Evolutionary conservation across 768 basidiomycete genomes (phyloP), one percentile per base, ranked within the genome.

Genomic region (Lactifluus volemus): DNA sequence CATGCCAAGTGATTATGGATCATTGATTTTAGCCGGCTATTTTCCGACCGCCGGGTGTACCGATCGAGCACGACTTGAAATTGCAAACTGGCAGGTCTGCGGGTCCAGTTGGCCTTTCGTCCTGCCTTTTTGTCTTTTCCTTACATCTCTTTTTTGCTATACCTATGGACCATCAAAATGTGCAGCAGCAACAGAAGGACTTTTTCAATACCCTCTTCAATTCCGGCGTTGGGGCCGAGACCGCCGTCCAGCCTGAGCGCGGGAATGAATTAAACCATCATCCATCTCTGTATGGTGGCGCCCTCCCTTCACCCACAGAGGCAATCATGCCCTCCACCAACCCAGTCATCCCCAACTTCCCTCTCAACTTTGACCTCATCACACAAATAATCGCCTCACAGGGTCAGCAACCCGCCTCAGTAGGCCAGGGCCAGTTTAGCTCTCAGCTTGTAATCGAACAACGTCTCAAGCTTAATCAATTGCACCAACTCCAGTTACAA

Each of bases 401-500:
- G 60, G 76, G 62, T 52, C 63, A 67, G 50, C 63, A 48, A 38
- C 12, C 59, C 15, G 39, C 55, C 32, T 48, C 73, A 65, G 39
- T 69, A 63, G 5, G 68, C 70, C 60, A 58, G 68, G 62, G 66
- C 70, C 69, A 67, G 62, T n/a, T 64, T 67, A 57, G 41, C 50
- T 76, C 81, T 6, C 80, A 84, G 49, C 69, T 82, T 63, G 72
- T 88, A 41, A 72, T 86, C 45, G 86, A 89, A 68, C 88, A 90
- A 67, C 88, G 91, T 70, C 81, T 89, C 74, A 87, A 86, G 70
- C 77, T 92, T 49, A 80, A 81, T 2, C 88, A 89, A 70, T 76
- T 92, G 3, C 90, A 88, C 63, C 84, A 88, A 70, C 76, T 88
- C 9, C 88, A 88, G 70, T 76, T 86, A 12, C 89, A 94, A 69